A percentile compares a stretch with the other conserved stretches of the same genome.
Conservation (phyloP, 2,329 filamentous ascomycete species). For the Epichloe coenophiala region DNA sequence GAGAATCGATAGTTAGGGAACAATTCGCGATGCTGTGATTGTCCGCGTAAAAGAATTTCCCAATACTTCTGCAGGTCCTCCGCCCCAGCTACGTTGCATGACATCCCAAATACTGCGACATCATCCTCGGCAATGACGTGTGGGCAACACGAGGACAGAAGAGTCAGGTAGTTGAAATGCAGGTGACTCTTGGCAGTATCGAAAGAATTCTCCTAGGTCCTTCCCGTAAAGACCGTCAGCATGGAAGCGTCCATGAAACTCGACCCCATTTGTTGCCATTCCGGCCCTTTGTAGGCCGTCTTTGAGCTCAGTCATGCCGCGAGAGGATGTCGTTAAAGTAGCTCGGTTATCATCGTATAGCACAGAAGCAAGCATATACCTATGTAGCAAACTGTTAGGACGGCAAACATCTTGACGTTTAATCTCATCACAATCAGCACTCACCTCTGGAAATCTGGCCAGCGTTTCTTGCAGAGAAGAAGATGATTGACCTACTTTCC, state of each 20-base stretch:
- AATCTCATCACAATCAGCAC: background rate
- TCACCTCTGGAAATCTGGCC: background rate
- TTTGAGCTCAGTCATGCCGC: conserved; percentile 7
- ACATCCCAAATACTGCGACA: conserved; percentile 26
- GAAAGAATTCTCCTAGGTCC: background rate
- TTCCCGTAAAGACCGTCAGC: background rate
- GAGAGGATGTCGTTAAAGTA: conserved; percentile 19
- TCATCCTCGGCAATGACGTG: background rate
- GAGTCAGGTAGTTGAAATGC: background rate
- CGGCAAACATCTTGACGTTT: background rate
- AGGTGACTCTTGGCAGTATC: background rate
- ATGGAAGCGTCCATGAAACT: background rate
- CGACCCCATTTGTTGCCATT: background rate
- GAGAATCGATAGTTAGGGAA: background rate
- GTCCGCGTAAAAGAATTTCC: conserved; percentile 11
- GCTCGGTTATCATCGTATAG: conserved; percentile 22
- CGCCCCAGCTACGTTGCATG: conserved; percentile 23
- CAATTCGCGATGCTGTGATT: conserved; percentile 8
- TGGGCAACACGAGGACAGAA: background rate
- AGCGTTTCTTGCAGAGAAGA: background rate
- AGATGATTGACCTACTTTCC: background rate
- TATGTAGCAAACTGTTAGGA: conserved; percentile 5
- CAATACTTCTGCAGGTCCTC: conserved; percentile 21
- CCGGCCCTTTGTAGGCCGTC: conserved; percentile 2
- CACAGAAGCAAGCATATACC: conserved; percentile 22